phyloP scores from a whole-genome alignment of 2,329 filamentous ascomycete genomes.

The Colletotrichum noveboracense region DNA sequence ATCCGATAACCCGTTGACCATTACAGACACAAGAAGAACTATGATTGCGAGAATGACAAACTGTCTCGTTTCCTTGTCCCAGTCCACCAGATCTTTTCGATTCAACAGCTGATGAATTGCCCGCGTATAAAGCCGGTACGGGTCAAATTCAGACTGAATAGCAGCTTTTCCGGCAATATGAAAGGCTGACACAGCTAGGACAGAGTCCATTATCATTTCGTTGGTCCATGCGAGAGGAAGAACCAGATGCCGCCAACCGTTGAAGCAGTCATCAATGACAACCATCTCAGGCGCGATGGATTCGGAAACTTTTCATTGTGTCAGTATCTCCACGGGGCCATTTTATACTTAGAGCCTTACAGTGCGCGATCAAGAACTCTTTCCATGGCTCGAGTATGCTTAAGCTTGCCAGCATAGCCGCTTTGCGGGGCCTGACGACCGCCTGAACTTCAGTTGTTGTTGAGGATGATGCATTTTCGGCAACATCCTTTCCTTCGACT shows the following conservation, averaged over 20 bases:
- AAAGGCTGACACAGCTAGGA: constrained; percentile 29
- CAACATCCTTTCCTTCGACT: too few species aligned
- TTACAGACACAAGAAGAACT: constrained; percentile 25
- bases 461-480: not conserved
- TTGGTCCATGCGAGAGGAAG: constrained; percentile 24
- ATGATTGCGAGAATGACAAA: constrained; percentile 25
- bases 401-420: not conserved
- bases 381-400: not conserved
- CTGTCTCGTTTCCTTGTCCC: not conserved
- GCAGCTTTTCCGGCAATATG: constrained; percentile 18
- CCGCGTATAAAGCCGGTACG: not conserved
- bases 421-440: not conserved
- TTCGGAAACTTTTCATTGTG: constrained; percentile 21
- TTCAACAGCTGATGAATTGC: not conserved
- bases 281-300: constrained; percentile 29
- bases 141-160: not conserved
- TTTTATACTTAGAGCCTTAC: constrained; percentile 7
- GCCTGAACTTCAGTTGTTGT: not conserved
- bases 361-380: not conserved
- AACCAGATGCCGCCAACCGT: constrained; percentile 26
- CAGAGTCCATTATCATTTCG: constrained; percentile 28
- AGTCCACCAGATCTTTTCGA: not conserved
- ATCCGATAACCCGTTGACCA: constrained; percentile 31
- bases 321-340: accelerated
- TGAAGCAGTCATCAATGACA: constrained; percentile 23